Conservation (phyloP, 768 basidiomycete species). For the Kwoniella bestiolae region DNA sequence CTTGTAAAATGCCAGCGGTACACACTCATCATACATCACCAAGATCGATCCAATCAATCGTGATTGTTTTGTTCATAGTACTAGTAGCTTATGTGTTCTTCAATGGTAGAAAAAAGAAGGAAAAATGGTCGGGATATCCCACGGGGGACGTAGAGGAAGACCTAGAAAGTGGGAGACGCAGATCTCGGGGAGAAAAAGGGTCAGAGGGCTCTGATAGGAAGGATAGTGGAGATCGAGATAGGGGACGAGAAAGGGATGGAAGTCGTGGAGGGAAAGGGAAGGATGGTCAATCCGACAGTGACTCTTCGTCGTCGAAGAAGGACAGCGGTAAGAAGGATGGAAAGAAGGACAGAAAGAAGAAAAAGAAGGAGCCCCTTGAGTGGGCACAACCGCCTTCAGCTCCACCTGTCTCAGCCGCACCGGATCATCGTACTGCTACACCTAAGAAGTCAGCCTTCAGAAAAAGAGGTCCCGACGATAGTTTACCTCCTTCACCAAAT, state of each 20-base stretch:
- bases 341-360: constrained; percentile 5
- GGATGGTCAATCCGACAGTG: neutral
- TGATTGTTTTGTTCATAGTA: constrained; percentile 16
- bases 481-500: constrained; percentile 15
- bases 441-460: constrained; percentile 8
- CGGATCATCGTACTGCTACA: constrained; percentile 18
- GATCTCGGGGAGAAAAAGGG: neutral
- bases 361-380: constrained; percentile 6
- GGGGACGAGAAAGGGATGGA: neutral
- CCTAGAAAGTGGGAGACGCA: neutral
- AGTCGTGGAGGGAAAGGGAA: neutral
- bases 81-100: constrained; percentile 10
- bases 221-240: neutral
- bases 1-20: constrained; percentile 2
- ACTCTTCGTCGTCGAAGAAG: too few relatives aligned
- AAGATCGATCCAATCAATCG: constrained; percentile 7
- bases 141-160: neutral
- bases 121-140: neutral
- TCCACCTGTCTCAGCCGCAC: neutral
- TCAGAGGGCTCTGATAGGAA: neutral
- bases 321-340: neutral
- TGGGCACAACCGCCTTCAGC: constrained; percentile 8
- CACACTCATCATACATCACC: neutral
- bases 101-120: constrained; percentile 7
- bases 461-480: constrained; percentile 6